Evolutionary conservation across 768 basidiomycete genomes (phyloP), one percentile per base, ranked within the genome.

Genomic region (Boletus pseudo-olivaceus): DNA sequence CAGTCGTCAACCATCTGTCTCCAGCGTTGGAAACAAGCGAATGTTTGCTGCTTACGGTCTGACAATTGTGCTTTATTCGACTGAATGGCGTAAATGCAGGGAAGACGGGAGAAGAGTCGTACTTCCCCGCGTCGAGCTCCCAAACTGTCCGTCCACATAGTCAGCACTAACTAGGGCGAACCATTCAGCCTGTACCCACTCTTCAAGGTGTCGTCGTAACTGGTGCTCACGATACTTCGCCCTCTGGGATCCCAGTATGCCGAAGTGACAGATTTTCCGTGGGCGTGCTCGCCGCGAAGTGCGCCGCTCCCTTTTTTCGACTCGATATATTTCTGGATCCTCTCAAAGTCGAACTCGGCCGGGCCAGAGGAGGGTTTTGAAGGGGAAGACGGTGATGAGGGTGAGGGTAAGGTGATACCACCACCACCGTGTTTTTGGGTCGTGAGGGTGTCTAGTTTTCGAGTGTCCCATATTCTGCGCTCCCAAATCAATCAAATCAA

Each of bases 191-290:
- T 30, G 44, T 39, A 77, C 85, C 61, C 63, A 92, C 91, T 61
- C 62, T 88, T 76, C 34, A 93, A 58, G 3, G 78, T 80, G 71
- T 93, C 85, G 59, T 93, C 91, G 59, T 93, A 93, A 66, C 85
- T 85, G 5, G 91, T 93, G 67, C 88, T 91, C 45, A 93, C 84
- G 55, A 93, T 84, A 48, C 81, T 76, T 27, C 87, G 80, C 4
- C 91, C 91, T 53, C 85, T 76, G 3, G 90, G 82, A 68, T 93
- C 90, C 91, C 91, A 93, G 61, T 87, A 92, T 0, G 88, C 91
- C 15, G 91, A 84, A 57, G 85, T 92, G 42, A 83, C 88, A 15
- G 88, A 87, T 66, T 89, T 88, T 53, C 81, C 78, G 63, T 93
- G 91, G 14, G 67, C 67, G 76, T 80, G 87, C 61, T 86, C 82